A percentile compares a stretch with the other conserved stretches of the same genome.
phyloP scores from a whole-genome alignment of 306 rosid genomes.

The Inga oerstediana region DNA sequence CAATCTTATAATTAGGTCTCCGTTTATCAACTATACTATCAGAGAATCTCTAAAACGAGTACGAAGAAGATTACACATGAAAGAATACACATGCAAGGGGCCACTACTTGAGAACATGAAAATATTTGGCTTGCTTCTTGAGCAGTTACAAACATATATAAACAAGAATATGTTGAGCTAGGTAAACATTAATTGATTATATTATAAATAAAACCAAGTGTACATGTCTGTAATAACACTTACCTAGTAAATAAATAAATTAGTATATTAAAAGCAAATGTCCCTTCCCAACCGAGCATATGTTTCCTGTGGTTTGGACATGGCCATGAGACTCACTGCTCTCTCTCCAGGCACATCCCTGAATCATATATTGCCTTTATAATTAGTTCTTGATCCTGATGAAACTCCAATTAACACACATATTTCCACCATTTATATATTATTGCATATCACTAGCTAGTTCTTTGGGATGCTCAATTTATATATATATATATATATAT shows the following conservation, averaged over 20 bases:
- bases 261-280: constrained; percentile 29
- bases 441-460: neutral
- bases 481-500: neutral
- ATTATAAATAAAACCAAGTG: neutral
- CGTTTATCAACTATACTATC: neutral
- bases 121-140: neutral
- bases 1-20: neutral
- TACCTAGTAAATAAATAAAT: constrained; percentile 6
- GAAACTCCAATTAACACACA: neutral
- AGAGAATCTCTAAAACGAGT: constrained; percentile 12
- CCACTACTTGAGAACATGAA: neutral
- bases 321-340: constrained; percentile 38
- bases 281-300: constrained; percentile 57
- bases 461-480: constrained; percentile 19
- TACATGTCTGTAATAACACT: neutral
- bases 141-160: neutral
- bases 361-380: constrained; percentile 20
- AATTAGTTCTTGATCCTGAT: neutral
- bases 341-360: neutral
- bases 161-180: neutral
- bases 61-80: neutral
- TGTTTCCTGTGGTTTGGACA: constrained; percentile 45
- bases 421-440: neutral
- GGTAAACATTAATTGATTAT: neutral
- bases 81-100: neutral